phyloP scores from a whole-genome alignment of 768 basidiomycete species.

The Termitomyces heimii region DNA sequence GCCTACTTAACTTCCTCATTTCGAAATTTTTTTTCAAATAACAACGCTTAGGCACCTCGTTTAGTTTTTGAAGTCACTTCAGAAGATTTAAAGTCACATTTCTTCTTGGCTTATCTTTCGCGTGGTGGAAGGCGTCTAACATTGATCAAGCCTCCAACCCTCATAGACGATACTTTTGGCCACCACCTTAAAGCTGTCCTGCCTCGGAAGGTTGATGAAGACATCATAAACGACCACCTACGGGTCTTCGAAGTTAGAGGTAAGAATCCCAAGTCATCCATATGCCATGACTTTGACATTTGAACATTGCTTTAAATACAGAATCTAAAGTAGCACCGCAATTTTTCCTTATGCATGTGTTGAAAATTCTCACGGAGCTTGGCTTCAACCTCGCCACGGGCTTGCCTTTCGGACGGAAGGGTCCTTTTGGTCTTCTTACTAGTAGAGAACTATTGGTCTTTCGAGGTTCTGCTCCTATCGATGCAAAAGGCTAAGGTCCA shows the following conservation, averaged over 20 bases:
- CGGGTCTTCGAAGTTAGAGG: conserved; percentile 52
- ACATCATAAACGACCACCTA: conserved; percentile 42
- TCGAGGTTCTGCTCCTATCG: conserved; percentile 28
- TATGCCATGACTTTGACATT: neutral
- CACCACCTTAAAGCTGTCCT: conserved; percentile 31
- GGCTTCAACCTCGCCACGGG: conserved; percentile 64
- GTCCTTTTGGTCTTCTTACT: conserved; percentile 34
- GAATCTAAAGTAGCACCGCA: conserved; percentile 42
- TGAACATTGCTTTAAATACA: conserved; percentile 24
- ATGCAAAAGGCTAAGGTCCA: conserved; percentile 2
- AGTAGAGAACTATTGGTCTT: conserved; percentile 65
- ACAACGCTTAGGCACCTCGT: conserved; percentile 38
- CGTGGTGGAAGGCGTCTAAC: conserved; percentile 52
- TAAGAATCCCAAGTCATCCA: conserved; percentile 3
- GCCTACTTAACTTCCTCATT: neutral
- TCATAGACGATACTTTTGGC: conserved; percentile 34
- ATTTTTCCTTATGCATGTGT: conserved; percentile 54
- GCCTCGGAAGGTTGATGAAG: conserved; percentile 30
- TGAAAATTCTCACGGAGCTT: conserved; percentile 50
- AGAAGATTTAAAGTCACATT: conserved; percentile 42
- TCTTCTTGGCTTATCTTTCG: conserved; percentile 65
- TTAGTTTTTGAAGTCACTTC: conserved; percentile 58
- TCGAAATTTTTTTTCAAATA: neutral
- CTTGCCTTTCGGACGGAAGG: conserved; percentile 50
- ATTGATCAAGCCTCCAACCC: conserved; percentile 37